Evolutionary conservation across 345 rosid species (phyloP), one percentile per base, ranked within the genome.

Genomic region (Citrus reticulata): DNA sequence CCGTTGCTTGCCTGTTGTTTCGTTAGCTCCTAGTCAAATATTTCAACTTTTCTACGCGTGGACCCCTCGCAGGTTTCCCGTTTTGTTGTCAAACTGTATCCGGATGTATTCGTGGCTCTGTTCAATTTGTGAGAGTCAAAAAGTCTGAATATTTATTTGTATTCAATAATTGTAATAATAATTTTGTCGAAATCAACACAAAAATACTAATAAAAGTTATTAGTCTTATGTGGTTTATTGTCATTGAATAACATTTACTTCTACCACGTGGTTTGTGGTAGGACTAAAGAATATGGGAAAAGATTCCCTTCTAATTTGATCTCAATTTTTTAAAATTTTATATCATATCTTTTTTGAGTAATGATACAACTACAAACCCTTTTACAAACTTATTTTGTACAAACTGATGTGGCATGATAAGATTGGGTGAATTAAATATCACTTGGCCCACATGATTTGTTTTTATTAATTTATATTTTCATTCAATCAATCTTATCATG

Each of bases 321-420:
- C 0, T 32, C 0, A 32, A 32, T 32, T 32, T 32, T 4, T 32
- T 32, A 32, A 3, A 32, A 0, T 32, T 4, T 32, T 32, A 0
- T 4, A 0, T 32, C 0, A 32, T 4, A 0, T 32, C 0, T 32
- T 0, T 32, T 4, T 32, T 32, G 24, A 24, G 24, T 24, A 24
- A 24, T 24, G 24, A 24, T 24, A 24, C 24, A 24, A 24, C 24
- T 24, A 24, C 24, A 24, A 24, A 24, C 24, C 24, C 24, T 24
- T 24, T 24, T 24, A 24, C 24, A 24, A 24, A 24, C 24, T 24
- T 24, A 24, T 24, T 24, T 24, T 24, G 24, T 24, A 24, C 24
- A 24, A 24, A 24, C 24, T 24, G 24, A 24, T 24, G 24, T 24
- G 24, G 24, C 24, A 24, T 24, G 24, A 24, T 24, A 24, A 24